Evolutionary conservation across 1,284 basidiomycete species (phyloP).

Genomic region (Apiotrichum siamense): DNA sequence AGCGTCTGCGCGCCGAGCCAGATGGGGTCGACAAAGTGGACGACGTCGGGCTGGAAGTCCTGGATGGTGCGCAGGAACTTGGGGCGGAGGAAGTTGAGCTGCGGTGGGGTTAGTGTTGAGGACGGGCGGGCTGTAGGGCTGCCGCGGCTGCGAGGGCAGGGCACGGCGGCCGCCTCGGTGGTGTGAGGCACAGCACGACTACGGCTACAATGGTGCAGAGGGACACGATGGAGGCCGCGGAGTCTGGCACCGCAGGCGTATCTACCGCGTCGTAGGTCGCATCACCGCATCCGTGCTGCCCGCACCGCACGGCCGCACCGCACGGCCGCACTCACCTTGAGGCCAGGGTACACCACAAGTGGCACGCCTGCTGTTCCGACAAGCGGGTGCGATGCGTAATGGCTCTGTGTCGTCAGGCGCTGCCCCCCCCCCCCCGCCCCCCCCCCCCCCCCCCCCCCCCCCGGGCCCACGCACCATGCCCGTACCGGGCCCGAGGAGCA

Average conservation of each 20-base stretch:
- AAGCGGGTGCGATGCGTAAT: constrained; percentile 54
- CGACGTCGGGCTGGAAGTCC: constrained; percentile 53
- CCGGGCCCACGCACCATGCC: constrained; percentile 46
- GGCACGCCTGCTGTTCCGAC: constrained; percentile 56
- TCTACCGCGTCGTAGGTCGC: no score
- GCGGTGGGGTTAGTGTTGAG: neutral
- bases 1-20: constrained; percentile 53
- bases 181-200: no score
- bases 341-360: constrained; percentile 53
- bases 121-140: no score
- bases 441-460: no score
- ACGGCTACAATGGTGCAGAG: no score
- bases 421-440: no score
- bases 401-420: constrained; percentile 33
- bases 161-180: no score
- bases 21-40: constrained; percentile 54
- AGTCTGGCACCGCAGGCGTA: no score
- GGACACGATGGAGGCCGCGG: no score
- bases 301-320: no score
- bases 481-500: constrained; percentile 54
- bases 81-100: constrained; percentile 55
- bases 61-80: constrained; percentile 51
- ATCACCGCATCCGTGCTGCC: no score
- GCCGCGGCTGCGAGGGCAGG: no score
- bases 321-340: constrained; percentile 42